phyloP scores from a whole-genome alignment of 352 stramenopile genomes.

The Phytophthora tubulina region DNA sequence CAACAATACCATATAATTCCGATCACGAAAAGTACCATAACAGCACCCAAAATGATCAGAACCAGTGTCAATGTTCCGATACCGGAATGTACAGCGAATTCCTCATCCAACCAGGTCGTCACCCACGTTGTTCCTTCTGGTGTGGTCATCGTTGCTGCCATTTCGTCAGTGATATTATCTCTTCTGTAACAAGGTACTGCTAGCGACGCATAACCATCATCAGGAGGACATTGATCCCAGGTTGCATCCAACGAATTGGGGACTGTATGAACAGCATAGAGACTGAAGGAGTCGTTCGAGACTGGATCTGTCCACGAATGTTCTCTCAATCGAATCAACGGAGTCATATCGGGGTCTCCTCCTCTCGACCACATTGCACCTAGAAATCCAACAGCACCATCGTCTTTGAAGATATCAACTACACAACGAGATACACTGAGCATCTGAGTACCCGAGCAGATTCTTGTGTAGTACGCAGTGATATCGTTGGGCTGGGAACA shows the following conservation, averaged over 20 bases:
- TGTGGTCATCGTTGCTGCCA: conserved; percentile 19
- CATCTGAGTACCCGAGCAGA: conserved; percentile 46
- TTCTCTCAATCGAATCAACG: conserved; percentile 28
- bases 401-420: conserved; percentile 29
- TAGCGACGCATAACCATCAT: conserved; percentile 21
- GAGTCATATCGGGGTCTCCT: conserved; percentile 24
- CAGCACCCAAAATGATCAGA: conserved; percentile 11
- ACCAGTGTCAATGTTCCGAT: conserved; percentile 9
- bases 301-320: conserved; percentile 28
- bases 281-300: conserved; percentile 13
- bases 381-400: not conserved
- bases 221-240: conserved; percentile 16
- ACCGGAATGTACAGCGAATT: conserved; percentile 15
- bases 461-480: conserved; percentile 21
- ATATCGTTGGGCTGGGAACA: conserved; percentile 40
- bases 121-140: conserved; percentile 23
- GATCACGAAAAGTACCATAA: conserved; percentile 18
- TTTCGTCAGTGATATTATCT: conserved; percentile 9
- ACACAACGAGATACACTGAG: conserved; percentile 41
- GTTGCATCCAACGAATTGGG: conserved; percentile 9
- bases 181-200: conserved; percentile 26
- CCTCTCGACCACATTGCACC: conserved; percentile 40
- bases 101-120: conserved; percentile 28
- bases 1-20: not conserved
- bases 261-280: conserved; percentile 40